Percentiles rank a stretch among this genome's conserved stretches.
phyloP scores from a whole-genome alignment of 116 monocot species.

The Papilionanthe hybrid region DNA sequence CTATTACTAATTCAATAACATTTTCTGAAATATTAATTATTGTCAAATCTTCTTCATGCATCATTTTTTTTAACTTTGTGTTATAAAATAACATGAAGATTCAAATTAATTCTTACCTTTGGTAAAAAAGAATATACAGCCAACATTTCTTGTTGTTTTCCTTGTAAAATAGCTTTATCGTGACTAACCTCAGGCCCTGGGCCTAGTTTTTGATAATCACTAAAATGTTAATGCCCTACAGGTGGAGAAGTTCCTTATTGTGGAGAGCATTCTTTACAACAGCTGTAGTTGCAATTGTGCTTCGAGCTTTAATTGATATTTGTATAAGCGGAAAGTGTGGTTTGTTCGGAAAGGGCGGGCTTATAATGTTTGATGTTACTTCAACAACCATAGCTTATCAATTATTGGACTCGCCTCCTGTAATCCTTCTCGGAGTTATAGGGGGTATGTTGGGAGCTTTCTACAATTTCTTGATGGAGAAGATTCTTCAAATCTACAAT shows the following conservation, averaged over 20 bases:
- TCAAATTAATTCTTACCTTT: neutral
- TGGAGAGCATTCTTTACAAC: conserved; percentile 62
- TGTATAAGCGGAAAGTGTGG: conserved; percentile 51
- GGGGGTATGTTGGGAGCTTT: conserved; percentile 51
- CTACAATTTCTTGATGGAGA: conserved; percentile 47
- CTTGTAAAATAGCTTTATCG: too few species aligned
- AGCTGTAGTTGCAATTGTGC: conserved; percentile 44
- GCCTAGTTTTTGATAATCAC: neutral
- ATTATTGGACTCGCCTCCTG: conserved; percentile 35
- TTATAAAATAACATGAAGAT: neutral
- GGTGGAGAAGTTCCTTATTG: conserved; percentile 58
- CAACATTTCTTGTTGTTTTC: too few species aligned
- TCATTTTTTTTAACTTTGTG: neutral
- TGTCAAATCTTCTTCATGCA: neutral
- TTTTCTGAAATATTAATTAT: neutral
- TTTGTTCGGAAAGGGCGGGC: conserved; percentile 54
- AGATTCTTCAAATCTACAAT: conserved; percentile 36
- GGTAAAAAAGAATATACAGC: too few species aligned
- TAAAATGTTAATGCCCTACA: conserved; percentile 15
- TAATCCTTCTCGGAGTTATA: conserved; percentile 43
- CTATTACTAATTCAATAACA: neutral
- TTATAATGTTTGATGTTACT: conserved; percentile 59
- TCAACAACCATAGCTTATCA: conserved; percentile 31
- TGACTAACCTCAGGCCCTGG: neutral
- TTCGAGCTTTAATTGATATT: conserved; percentile 38